These are phyloP conservation scores for Cercospora sesami DNA, from an alignment of 2,329 filamentous ascomycete species.

Conservation along the genomic window DNA sequence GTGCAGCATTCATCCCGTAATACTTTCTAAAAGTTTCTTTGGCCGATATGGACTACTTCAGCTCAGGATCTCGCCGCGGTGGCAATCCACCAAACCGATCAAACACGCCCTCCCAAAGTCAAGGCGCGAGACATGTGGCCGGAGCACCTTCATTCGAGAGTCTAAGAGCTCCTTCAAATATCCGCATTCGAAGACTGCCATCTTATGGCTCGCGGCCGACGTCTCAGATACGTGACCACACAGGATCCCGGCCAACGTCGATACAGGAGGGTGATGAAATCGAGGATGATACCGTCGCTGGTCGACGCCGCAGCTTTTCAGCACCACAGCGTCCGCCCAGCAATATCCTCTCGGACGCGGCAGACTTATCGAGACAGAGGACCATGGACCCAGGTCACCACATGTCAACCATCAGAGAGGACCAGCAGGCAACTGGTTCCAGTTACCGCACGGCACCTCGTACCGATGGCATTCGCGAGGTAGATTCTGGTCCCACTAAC, in stretches of 20 bases:
- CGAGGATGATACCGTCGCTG: constrained; percentile 23
- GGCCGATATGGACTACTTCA: constrained; percentile 35
- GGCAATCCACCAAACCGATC: constrained; percentile 22
- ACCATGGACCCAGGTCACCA: constrained; percentile 27
- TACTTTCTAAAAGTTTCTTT: not conserved
- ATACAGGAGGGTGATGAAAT: constrained; percentile 14
- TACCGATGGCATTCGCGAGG: constrained; percentile 17
- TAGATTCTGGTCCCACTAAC: constrained; percentile 22
- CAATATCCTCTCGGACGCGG: constrained; percentile 20
- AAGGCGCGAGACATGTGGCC: constrained; percentile 24
- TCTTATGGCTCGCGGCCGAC: constrained; percentile 23
- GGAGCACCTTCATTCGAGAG: constrained; percentile 34
- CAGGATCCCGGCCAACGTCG: constrained; percentile 22
- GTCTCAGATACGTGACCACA: constrained; percentile 20
- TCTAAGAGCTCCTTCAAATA: constrained; percentile 36
- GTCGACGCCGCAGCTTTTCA: constrained; percentile 37
- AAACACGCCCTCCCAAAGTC: constrained; percentile 21
- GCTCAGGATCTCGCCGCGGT: constrained; percentile 20
- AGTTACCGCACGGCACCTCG: constrained; percentile 6
- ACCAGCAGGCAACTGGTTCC: constrained; percentile 23
- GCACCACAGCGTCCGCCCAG: constrained; percentile 33
- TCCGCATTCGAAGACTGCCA: constrained; percentile 37
- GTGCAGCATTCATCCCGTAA: not conserved
- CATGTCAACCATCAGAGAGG: constrained; percentile 36
- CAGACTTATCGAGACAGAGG: constrained; percentile 31